Percentiles rank a stretch among this genome's conserved stretches.
Evolutionary conservation across 148 eudicot genomes (phyloP).

Genomic region (Talinum fruticosum): DNA sequence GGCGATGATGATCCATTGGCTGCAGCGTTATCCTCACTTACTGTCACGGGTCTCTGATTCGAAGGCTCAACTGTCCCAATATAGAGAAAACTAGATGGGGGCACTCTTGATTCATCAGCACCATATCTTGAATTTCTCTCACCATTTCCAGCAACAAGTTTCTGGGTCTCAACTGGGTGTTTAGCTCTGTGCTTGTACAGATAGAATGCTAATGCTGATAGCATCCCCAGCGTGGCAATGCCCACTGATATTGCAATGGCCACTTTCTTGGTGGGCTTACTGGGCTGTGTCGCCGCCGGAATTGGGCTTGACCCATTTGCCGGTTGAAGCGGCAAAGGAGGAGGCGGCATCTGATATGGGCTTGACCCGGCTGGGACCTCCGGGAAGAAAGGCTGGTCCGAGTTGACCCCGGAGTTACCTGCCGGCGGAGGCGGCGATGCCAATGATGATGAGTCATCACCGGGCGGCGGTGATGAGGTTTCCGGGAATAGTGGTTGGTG

Average conservation of each 20-base stretch:
- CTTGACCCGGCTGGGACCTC: slow-evolving; percentile 55
- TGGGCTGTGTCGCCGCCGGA: slow-evolving; percentile 47
- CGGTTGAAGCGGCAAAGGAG: slow-evolving; percentile 30
- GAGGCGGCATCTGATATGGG: slow-evolving; percentile 28
- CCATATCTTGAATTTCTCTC: slow-evolving; percentile 26
- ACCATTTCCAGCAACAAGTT: slow-evolving; percentile 44
- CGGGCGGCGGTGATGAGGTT: slow-evolving; percentile 50
- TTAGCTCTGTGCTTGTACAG: slow-evolving; percentile 59
- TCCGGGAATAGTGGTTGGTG: slow-evolving; percentile 78
- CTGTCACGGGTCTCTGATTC: slow-evolving; percentile 32
- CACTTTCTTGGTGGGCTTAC: slow-evolving; percentile 63
- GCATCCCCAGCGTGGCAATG: slow-evolving; percentile 73
- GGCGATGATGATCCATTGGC: slow-evolving; percentile 79
- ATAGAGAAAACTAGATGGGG: slow-evolving; percentile 72
- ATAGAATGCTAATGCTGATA: slow-evolving; percentile 74
- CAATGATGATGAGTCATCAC: slow-evolving; percentile 5
- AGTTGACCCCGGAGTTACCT: slow-evolving; percentile 1
- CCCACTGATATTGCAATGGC: slow-evolving; percentile 78
- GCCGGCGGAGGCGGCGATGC: slow-evolving; percentile 34
- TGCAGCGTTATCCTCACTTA: slow-evolving; percentile 28
- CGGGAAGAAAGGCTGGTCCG: slow-evolving; percentile 87
- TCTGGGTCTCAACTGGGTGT: slow-evolving; percentile 44
- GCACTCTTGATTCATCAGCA: slow-evolving; percentile 37
- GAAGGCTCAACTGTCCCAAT: slow-evolving; percentile 86
- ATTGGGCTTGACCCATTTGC: slow-evolving; percentile 37